Conservation (phyloP, 306 rosid genomes). For the Gynostemma pentaphyllum region DNA sequence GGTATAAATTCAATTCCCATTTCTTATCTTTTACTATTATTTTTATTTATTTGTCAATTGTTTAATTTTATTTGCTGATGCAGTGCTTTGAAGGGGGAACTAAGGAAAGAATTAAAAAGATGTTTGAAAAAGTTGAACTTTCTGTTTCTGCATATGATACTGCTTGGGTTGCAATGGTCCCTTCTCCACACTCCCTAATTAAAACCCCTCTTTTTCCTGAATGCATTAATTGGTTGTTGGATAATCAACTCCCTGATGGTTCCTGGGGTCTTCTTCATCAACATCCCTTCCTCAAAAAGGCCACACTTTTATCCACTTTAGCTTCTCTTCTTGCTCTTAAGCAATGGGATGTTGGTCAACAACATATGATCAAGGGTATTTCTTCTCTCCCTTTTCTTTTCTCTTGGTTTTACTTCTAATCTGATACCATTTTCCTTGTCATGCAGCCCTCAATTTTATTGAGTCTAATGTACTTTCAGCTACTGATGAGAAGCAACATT, state of each 20-base stretch:
- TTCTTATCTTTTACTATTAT: not conserved
- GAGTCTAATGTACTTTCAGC: conserved; percentile 53
- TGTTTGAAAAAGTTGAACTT: conserved; percentile 61
- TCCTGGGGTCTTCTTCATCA: conserved; percentile 53
- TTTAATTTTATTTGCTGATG: too few species aligned
- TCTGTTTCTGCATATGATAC: conserved; percentile 77
- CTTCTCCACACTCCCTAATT: conserved; percentile 41
- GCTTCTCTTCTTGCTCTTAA: conserved; percentile 58
- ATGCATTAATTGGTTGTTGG: conserved; percentile 61
- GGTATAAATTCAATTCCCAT: too few species aligned
- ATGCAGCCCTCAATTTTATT: conserved; percentile 62
- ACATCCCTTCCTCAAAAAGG: conserved; percentile 44
- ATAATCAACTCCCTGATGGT: conserved; percentile 67
- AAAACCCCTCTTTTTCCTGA: conserved; percentile 54
- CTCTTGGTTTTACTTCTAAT: conserved; percentile 1
- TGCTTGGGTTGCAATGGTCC: conserved; percentile 90
- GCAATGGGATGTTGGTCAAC: conserved; percentile 54
- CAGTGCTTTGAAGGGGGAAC: conserved; percentile 48
- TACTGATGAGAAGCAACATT: conserved; percentile 42
- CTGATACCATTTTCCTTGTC: conserved; percentile 4
- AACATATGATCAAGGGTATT: conserved; percentile 50
- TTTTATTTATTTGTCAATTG: too few species aligned
- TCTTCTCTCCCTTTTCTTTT: not conserved
- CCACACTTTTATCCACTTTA: conserved; percentile 64
- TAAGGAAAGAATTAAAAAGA: conserved; percentile 41